phyloP scores from a whole-genome alignment of 352 stramenopile species.

The Phytophthora macrochlamydospora region DNA sequence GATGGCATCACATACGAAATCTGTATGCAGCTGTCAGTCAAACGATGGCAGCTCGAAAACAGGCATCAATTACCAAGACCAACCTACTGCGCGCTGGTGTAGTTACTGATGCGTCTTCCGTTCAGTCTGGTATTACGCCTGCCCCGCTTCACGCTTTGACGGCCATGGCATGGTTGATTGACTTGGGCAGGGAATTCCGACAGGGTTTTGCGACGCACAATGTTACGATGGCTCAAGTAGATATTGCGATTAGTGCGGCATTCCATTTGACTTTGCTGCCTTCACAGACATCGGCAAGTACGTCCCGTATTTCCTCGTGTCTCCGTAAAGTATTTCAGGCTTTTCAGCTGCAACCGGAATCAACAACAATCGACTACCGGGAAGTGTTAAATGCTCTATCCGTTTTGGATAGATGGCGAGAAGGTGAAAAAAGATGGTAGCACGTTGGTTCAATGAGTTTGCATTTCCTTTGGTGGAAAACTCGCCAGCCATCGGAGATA shows the following conservation, averaged over 20 bases:
- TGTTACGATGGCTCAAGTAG: conserved; percentile 45
- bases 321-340: conserved; percentile 37
- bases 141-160: conserved; percentile 20
- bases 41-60: conserved; percentile 14
- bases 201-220: conserved; percentile 26
- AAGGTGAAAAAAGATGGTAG: conserved; percentile 49
- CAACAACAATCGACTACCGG: conserved; percentile 44
- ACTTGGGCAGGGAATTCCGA: conserved; percentile 38
- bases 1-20: conserved; percentile 50
- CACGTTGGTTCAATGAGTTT: conserved; percentile 67
- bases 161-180: conserved; percentile 38
- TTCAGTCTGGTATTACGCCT: not conserved
- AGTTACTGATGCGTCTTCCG: not conserved
- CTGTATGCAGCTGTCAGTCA: conserved; percentile 55
- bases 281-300: not conserved
- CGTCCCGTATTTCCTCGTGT: conserved; percentile 14
- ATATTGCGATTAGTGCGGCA: conserved; percentile 37
- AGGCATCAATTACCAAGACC: not conserved
- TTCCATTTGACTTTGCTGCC: conserved; percentile 27
- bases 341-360: conserved; percentile 34
- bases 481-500: conserved; percentile 15
- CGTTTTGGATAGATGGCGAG: conserved; percentile 58
- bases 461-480: conserved; percentile 24
- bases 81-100: conserved; percentile 9
- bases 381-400: conserved; percentile 50